These are phyloP conservation scores for Citrus inodora DNA, from an alignment of 345 rosid species.

Conservation along the genomic window DNA sequence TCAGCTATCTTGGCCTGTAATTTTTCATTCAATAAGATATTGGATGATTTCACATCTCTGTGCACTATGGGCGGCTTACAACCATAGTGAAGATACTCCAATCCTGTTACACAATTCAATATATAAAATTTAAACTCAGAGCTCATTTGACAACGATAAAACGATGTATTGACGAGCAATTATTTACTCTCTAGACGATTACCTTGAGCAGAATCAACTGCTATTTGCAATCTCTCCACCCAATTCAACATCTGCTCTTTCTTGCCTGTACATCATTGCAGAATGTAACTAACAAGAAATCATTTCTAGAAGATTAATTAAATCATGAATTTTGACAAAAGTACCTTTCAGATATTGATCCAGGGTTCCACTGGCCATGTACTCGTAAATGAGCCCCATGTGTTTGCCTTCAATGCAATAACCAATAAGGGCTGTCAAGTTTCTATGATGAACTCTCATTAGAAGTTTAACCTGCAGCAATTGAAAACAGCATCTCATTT, in stretches of 20 bases:
- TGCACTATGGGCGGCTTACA: slow-evolving; percentile 37
- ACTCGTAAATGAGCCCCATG: slow-evolving; percentile 24
- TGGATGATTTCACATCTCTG: slow-evolving; percentile 45
- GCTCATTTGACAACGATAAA: too few relatives aligned
- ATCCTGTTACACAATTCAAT: slow-evolving; percentile 17
- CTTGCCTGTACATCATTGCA: not conserved
- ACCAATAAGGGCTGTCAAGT: not conserved
- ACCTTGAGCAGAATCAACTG: slow-evolving; percentile 41
- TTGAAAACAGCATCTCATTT: too few relatives aligned
- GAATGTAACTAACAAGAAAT: not conserved
- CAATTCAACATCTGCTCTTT: slow-evolving; percentile 4
- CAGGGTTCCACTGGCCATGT: slow-evolving; percentile 24
- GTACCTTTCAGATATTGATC: slow-evolving; percentile 12
- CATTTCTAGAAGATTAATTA: not conserved
- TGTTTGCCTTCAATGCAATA: slow-evolving; percentile 11
- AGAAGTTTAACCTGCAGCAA: slow-evolving; percentile 24
- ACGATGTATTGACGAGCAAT: not conserved
- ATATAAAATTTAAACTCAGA: too few relatives aligned
- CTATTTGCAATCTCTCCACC: slow-evolving; percentile 31
- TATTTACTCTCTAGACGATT: not conserved
- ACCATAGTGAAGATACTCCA: slow-evolving; percentile 24
- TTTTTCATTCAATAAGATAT: slow-evolving; percentile 32
- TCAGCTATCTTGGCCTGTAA: slow-evolving; percentile 23
- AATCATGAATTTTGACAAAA: not conserved
- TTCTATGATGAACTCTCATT: slow-evolving; percentile 10